Conservation (phyloP, 192 early-diverging fungal genomes). For the Piromyces sp. region DNA sequence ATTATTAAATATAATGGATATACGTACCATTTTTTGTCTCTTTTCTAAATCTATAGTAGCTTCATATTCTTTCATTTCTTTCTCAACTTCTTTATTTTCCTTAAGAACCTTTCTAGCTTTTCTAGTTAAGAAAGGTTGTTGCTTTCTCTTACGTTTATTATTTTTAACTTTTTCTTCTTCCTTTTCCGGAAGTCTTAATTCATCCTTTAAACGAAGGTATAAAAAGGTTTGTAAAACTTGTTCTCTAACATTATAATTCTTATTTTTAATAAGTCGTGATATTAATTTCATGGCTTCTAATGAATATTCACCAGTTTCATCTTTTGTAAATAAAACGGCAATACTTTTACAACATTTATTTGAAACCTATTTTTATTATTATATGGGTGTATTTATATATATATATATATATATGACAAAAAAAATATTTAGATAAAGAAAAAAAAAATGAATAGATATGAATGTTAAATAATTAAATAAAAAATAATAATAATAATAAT, state of each 20-base stretch:
- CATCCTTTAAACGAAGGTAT: slow-evolving; percentile 66
- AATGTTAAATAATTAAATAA: too few species aligned
- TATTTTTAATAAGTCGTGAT: slow-evolving; percentile 65
- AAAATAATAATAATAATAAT: too few species aligned
- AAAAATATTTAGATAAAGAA: too few species aligned
- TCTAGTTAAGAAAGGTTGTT: slow-evolving; percentile 11
- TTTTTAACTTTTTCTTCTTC: slow-evolving; percentile 9
- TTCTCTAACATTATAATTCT: slow-evolving; percentile 46
- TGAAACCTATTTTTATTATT: slow-evolving; percentile 12
- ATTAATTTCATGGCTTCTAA: slow-evolving; percentile 75
- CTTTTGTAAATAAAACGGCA: slow-evolving; percentile 57
- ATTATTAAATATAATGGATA: too few species aligned
- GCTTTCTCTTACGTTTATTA: slow-evolving; percentile 14
- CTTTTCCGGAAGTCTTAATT: slow-evolving; percentile 21
- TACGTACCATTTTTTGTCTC: slow-evolving; percentile 42
- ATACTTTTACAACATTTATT: slow-evolving; percentile 59
- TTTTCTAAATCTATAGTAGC: slow-evolving; percentile 71
- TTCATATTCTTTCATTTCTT: slow-evolving; percentile 78
- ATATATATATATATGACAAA: too few species aligned
- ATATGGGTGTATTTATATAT: too few species aligned
- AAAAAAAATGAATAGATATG: too few species aligned
- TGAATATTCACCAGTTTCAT: slow-evolving; percentile 70
- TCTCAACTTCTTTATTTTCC: slow-evolving; percentile 48
- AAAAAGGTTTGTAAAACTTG: slow-evolving; percentile 57
- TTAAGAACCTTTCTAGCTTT: slow-evolving; percentile 57